Evolutionary conservation across 2,329 filamentous ascomycete species (phyloP), one percentile per base, ranked within the genome.

Genomic region (Simplicillium aogashimaense): DNA sequence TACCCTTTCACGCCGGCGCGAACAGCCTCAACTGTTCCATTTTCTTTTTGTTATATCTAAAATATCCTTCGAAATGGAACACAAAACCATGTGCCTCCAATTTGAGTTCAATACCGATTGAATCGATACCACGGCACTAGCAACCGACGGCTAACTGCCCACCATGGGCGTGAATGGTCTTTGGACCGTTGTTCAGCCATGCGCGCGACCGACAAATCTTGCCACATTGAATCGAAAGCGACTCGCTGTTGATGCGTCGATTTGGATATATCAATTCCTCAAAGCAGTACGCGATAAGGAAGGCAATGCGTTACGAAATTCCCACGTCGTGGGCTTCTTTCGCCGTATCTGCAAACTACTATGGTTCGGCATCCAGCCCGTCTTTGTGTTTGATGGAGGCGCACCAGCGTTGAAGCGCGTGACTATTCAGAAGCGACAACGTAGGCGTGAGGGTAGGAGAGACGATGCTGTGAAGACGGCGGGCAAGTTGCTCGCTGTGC

Each of bases 191-290:
- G 72, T 97, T 48, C 86, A 95, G 64, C 92, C 92, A 35, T 95
- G 88, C 58, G 92, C 92, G 36, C 84, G 92, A 30, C 94, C 92
- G 15, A 94, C 94, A 47, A 95, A 95, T 61, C 83, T 98, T 52
- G 89, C 94, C 53, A 95, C 90, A 12, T 79, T 98, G 45, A 97
- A 97, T 61, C 86, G 85, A 51, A 95, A 95, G 65, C 87, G 92
- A 13, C 83, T 98, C 37, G 94, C 92, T 36, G 87, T 98, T 50
- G 92, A 98, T 65, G 92, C 94, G 43, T 95, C 89, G 11, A 98
- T 98, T 58, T 98, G 92, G 92, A 97, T 98, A 53, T 98, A 98
- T 70, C 92, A 98, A 58, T 98, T 98, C 56, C 78, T 98, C 53
- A 98, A 98, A 67, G 92, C 94, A 9, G 92, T 98, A 10, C 89